Evolutionary conservation across 352 stramenopile species (phyloP).

Genomic region (Pythium rhizo-oryzae): DNA sequence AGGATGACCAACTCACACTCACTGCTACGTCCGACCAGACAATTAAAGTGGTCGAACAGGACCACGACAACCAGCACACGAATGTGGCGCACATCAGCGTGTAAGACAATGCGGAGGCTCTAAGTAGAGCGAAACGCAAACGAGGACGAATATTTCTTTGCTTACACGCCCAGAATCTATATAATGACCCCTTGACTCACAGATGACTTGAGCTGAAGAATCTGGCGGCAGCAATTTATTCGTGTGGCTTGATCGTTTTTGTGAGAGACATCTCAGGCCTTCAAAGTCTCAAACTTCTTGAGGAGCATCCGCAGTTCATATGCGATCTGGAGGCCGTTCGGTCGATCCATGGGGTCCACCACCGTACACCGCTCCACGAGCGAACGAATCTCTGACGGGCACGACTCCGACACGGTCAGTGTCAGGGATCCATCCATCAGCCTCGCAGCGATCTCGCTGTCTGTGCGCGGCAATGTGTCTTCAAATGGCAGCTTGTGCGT

Average conservation of each 20-base stretch:
- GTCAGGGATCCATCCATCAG: constrained; percentile 24
- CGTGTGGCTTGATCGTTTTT: too few relatives aligned
- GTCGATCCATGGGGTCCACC: constrained; percentile 25
- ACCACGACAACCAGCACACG: not conserved
- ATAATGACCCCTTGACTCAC: too few relatives aligned
- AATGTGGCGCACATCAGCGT: not conserved
- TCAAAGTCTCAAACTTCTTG: too few relatives aligned
- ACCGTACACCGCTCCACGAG: constrained; percentile 30
- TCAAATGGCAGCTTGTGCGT: constrained; percentile 22
- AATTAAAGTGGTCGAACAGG: not conserved
- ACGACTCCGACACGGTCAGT: constrained; percentile 21
- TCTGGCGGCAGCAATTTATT: too few relatives aligned
- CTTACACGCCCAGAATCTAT: too few relatives aligned
- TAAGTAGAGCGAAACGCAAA: too few relatives aligned
- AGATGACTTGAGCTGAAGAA: too few relatives aligned
- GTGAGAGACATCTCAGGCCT: too few relatives aligned
- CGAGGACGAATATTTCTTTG: too few relatives aligned
- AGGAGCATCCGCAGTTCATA: constrained; percentile 28
- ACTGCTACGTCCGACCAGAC: not conserved
- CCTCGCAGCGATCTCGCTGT: constrained; percentile 25
- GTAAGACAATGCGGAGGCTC: not conserved
- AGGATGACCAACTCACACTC: not conserved
- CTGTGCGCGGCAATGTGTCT: constrained; percentile 9
- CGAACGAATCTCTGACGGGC: constrained; percentile 28
- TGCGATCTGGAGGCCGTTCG: constrained; percentile 25